phyloP scores from a whole-genome alignment of 352 stramenopile species.

The Phytophthora melonis region DNA sequence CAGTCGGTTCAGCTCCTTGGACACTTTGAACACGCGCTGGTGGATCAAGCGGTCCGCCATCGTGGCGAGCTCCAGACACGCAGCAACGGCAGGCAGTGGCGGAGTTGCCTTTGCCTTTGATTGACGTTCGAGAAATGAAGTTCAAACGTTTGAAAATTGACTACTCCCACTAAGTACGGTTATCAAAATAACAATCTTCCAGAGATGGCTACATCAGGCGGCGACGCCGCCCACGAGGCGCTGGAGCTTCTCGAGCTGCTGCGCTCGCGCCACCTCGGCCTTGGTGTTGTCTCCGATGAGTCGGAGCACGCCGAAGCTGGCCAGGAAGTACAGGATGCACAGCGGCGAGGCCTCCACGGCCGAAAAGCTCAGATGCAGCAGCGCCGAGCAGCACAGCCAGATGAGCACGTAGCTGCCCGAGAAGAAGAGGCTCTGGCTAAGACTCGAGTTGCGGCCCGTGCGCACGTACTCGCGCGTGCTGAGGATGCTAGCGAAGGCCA shows the following conservation, averaged over 20 bases:
- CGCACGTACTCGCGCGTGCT: slow-evolving; percentile 51
- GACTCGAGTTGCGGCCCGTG: slow-evolving; percentile 23
- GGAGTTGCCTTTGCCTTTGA: no score
- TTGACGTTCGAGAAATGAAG: slow-evolving; percentile 15
- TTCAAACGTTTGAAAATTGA: slow-evolving; percentile 32
- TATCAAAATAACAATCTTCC: neutral
- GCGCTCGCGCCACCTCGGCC: slow-evolving; percentile 52
- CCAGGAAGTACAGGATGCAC: slow-evolving; percentile 49
- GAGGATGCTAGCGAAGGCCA: slow-evolving; percentile 48
- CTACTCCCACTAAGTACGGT: slow-evolving; percentile 10
- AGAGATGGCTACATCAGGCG: slow-evolving; percentile 24
- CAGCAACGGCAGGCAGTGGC: neutral
- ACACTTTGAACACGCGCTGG: slow-evolving; percentile 67
- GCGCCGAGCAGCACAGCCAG: slow-evolving; percentile 38
- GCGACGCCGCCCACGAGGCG: slow-evolving; percentile 16
- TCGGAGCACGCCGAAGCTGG: slow-evolving; percentile 33
- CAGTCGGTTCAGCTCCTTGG: slow-evolving; percentile 53
- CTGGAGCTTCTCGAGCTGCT: slow-evolving; percentile 70
- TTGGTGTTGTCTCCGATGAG: slow-evolving; percentile 66
- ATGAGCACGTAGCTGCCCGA: slow-evolving; percentile 47
- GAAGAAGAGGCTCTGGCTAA: slow-evolving; percentile 46
- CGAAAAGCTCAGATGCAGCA: slow-evolving; percentile 46
- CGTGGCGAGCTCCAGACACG: slow-evolving; percentile 7
- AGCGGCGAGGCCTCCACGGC: slow-evolving; percentile 53
- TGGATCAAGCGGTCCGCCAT: slow-evolving; percentile 40